phyloP scores from a whole-genome alignment of 2,329 filamentous ascomycete genomes.

The Uncinocarpus reesii region DNA sequence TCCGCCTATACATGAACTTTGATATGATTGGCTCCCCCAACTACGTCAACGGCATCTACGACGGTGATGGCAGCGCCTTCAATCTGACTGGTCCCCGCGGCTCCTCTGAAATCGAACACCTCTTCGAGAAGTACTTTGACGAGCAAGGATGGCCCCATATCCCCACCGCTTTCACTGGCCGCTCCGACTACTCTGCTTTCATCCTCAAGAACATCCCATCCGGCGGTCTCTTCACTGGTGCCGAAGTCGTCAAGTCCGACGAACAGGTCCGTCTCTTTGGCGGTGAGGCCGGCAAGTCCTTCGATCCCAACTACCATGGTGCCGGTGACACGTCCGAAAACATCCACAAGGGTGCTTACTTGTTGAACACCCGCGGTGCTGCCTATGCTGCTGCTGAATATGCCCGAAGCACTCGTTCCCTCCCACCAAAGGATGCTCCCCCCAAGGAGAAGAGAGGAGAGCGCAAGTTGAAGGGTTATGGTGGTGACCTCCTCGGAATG shows the following conservation, averaged over 20 bases:
- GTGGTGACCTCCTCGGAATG: conserved; percentile 9
- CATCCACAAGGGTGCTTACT: conserved; percentile 44
- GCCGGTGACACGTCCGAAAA: conserved; percentile 46
- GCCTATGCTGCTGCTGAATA: conserved; percentile 50
- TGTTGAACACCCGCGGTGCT: conserved; percentile 43
- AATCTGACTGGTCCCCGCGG: conserved; percentile 49
- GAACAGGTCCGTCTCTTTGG: conserved; percentile 58
- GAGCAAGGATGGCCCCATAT: conserved; percentile 54
- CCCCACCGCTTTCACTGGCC: conserved; percentile 64
- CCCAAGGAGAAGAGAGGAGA: conserved; percentile 11
- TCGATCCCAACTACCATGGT: conserved; percentile 49
- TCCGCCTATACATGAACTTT: conserved; percentile 59
- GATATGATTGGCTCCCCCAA: conserved; percentile 62
- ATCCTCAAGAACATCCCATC: conserved; percentile 61
- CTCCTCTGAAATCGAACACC: conserved; percentile 56
- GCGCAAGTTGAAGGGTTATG: background rate
- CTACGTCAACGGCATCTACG: conserved; percentile 47
- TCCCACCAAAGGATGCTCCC: conserved; percentile 14
- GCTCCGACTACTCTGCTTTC: conserved; percentile 71
- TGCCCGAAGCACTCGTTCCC: conserved; percentile 39
- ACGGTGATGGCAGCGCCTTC: conserved; percentile 48
- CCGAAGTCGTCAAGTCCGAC: conserved; percentile 63
- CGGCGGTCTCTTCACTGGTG: conserved; percentile 67
- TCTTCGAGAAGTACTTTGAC: conserved; percentile 60
- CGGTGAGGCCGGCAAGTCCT: conserved; percentile 52